These are phyloP conservation scores for Nicotiana attenuata DNA, from an alignment of 257 asterid genomes.

Conservation along the genomic window DNA sequence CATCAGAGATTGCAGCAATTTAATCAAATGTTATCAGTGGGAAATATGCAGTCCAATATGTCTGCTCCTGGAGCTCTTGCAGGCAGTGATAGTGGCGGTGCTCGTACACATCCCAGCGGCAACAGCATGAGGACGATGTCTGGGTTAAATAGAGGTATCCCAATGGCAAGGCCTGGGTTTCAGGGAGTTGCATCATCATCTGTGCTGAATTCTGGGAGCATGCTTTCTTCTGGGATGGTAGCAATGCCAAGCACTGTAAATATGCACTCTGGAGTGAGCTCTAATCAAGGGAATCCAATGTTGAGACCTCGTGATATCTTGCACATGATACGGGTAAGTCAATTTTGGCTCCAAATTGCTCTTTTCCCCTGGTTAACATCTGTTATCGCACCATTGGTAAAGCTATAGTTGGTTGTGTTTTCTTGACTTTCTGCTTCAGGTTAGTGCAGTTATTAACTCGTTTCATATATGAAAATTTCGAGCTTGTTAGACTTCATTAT, in stretches of 20 bases:
- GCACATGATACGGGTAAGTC: slow-evolving; percentile 68
- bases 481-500: background rate
- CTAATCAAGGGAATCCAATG: slow-evolving; percentile 63
- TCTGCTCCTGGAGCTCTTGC: slow-evolving; percentile 62
- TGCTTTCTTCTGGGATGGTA: slow-evolving; percentile 58
- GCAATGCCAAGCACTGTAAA: slow-evolving; percentile 40
- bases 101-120: slow-evolving; percentile 62
- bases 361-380: background rate
- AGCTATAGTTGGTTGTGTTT: background rate
- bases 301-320: slow-evolving; percentile 62
- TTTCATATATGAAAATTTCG: background rate
- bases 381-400: background rate
- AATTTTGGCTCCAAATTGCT: slow-evolving; percentile 3
- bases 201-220: slow-evolving; percentile 53
- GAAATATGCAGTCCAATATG: slow-evolving; percentile 46
- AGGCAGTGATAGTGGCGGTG: slow-evolving; percentile 60
- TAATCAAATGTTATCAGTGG: slow-evolving; percentile 58
- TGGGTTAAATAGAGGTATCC: slow-evolving; percentile 56
- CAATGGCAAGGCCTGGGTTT: slow-evolving; percentile 69
- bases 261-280: slow-evolving; percentile 59
- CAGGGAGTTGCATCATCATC: slow-evolving; percentile 67
- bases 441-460: background rate
- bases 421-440: background rate
- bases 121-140: slow-evolving; percentile 52
- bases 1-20: slow-evolving; percentile 77